Conservation (phyloP, 176 grass and related monocot genomes). For the Themeda triandra region DNA sequence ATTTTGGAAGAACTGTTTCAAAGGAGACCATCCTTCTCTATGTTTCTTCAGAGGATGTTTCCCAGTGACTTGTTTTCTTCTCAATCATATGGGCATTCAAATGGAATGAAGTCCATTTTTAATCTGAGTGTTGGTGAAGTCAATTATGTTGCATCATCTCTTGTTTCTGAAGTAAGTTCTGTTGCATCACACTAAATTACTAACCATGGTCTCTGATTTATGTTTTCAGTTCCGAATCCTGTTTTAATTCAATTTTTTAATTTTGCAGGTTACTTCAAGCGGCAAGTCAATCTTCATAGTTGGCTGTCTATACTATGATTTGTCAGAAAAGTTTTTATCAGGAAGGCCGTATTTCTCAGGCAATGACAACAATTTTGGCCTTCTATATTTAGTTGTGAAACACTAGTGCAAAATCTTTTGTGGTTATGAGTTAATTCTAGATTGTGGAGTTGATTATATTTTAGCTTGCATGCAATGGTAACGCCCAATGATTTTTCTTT, state of each 20-base stretch:
- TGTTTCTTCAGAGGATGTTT: conserved; percentile 58
- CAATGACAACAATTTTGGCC: conserved; percentile 26
- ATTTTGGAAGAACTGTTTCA: conserved; percentile 70
- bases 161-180: conserved; percentile 63
- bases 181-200: not conserved
- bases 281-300: conserved; percentile 58
- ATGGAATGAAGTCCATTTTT: conserved; percentile 34
- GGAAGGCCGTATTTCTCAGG: conserved; percentile 57
- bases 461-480: not conserved
- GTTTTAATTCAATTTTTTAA: too few species aligned
- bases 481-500: not conserved
- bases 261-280: conserved; percentile 48
- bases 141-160: conserved; percentile 45
- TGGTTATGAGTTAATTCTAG: not conserved
- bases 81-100: conserved; percentile 25
- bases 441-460: not conserved
- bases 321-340: conserved; percentile 60
- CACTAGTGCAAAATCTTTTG: not conserved
- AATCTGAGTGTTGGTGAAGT: conserved; percentile 43
- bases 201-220: not conserved
- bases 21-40: conserved; percentile 47
- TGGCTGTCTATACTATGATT: conserved; percentile 71
- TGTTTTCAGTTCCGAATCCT: too few species aligned
- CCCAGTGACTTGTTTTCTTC: conserved; percentile 37
- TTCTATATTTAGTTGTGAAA: not conserved